phyloP scores from a whole-genome alignment of 1,139 yeast genomes.

The Pichia sp. region DNA sequence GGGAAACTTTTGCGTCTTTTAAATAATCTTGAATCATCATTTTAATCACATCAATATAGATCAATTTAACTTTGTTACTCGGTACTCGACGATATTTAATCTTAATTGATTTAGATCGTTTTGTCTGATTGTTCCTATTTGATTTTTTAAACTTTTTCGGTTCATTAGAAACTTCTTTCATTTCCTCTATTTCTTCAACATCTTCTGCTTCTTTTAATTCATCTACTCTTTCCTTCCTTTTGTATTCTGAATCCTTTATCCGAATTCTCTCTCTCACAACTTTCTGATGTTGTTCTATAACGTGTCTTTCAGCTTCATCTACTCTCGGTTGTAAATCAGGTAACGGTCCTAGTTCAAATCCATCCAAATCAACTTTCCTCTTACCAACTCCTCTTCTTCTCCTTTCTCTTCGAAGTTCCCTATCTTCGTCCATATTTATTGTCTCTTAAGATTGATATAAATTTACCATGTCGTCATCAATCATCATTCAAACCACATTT shows the following conservation, averaged over 20 bases:
- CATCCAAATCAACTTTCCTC: conserved; percentile 20
- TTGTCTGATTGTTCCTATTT: conserved; percentile 12
- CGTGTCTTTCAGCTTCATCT: conserved; percentile 4
- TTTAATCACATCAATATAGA: conserved; percentile 30
- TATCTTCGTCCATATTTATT: background rate
- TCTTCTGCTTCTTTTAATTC: background rate
- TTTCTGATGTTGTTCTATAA: conserved; percentile 9
- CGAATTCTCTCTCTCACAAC: conserved; percentile 5
- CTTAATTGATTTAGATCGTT: conserved; percentile 15
- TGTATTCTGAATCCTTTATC: background rate
- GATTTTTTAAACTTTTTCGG: conserved; percentile 4
- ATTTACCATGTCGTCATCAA: too few species aligned
- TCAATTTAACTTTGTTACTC: conserved; percentile 20
- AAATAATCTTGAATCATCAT: conserved; percentile 27
- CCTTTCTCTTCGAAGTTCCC: conserved; percentile 23
- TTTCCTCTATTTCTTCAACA: too few species aligned
- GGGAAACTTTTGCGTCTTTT: conserved; percentile 11
- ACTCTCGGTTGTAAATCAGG: background rate
- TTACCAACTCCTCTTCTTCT: conserved; percentile 27
- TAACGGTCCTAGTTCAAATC: conserved; percentile 11
- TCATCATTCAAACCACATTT: too few species aligned
- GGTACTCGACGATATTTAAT: conserved; percentile 26
- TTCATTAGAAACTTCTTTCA: too few species aligned
- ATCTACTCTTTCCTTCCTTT: conserved; percentile 8
- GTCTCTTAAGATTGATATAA: too few species aligned